Evolutionary conservation across 139 green algal genomes (phyloP).

Genomic region (Chlorokybus atmophyticus): DNA sequence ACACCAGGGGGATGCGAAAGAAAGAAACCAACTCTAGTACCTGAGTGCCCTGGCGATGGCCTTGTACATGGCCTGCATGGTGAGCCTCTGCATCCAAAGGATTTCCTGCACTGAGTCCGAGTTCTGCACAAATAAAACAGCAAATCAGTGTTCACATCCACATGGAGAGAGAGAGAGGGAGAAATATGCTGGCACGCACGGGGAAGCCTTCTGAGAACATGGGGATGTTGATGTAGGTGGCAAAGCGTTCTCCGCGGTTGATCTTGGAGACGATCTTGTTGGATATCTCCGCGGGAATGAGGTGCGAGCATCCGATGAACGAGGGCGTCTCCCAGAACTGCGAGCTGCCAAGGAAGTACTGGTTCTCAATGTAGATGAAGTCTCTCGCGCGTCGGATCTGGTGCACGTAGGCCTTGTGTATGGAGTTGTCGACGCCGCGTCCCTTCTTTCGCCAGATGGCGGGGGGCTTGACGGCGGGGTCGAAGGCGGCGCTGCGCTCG

Average conservation of each 20-base stretch:
- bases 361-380: conserved; percentile 58
- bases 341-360: conserved; percentile 49
- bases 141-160: too few relatives aligned
- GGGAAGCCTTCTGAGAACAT: conserved; percentile 42
- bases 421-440: conserved; percentile 25
- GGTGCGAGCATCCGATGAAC: too few relatives aligned
- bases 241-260: conserved; percentile 35
- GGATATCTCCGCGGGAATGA: conserved; percentile 39
- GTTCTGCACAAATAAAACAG: too few relatives aligned
- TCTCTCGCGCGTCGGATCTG: conserved; percentile 39
- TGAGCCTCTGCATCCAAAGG: conserved; percentile 39
- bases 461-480: conserved; percentile 3
- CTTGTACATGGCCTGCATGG: conserved; percentile 27
- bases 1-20: too few relatives aligned
- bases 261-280: conserved; percentile 51
- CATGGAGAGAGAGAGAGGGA: too few relatives aligned
- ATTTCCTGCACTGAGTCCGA: conserved; percentile 40
- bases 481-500: conserved; percentile 12
- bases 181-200: background rate
- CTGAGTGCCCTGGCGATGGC: conserved; percentile 13
- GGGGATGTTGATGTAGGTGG: conserved; percentile 37
- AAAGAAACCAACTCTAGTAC: too few relatives aligned
- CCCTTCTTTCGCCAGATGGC: conserved; percentile 15
- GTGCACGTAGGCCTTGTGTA: conserved; percentile 40
- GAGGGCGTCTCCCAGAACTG: conserved; percentile 45